Evolutionary conservation across 2,329 filamentous ascomycete genomes (phyloP).

Genomic region (Cordyceps farinosa): DNA sequence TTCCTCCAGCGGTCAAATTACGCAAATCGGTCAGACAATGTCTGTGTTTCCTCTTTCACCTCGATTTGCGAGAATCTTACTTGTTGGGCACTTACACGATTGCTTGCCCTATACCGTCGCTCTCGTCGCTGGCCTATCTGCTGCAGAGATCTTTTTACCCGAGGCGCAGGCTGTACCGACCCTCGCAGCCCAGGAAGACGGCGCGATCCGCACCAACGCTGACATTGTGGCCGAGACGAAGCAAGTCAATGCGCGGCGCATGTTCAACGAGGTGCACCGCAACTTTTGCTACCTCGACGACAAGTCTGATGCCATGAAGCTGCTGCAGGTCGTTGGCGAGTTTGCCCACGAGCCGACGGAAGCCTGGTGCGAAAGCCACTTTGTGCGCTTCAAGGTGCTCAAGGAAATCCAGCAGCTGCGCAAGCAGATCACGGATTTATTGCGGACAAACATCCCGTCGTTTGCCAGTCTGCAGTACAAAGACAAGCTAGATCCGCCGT

Average conservation of each 20-base stretch:
- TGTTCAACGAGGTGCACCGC: slow-evolving; percentile 68
- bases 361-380: slow-evolving; percentile 75
- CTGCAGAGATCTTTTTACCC: slow-evolving; percentile 81
- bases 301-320: slow-evolving; percentile 82
- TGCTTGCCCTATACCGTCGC: slow-evolving; percentile 85
- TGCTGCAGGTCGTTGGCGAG: slow-evolving; percentile 82
- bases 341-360: slow-evolving; percentile 73
- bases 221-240: slow-evolving; percentile 70
- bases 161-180: slow-evolving; percentile 71
- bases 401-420: slow-evolving; percentile 82
- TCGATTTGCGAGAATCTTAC: slow-evolving; percentile 85
- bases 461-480: slow-evolving; percentile 56
- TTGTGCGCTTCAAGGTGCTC: slow-evolving; percentile 82
- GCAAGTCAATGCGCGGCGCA: slow-evolving; percentile 58
- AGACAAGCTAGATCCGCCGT: slow-evolving; percentile 56
- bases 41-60: slow-evolving; percentile 88
- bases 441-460: slow-evolving; percentile 68
- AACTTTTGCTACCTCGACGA: slow-evolving; percentile 79
- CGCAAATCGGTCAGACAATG: slow-evolving; percentile 74
- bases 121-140: slow-evolving; percentile 82
- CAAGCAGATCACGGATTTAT: slow-evolving; percentile 75
- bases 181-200: slow-evolving; percentile 44
- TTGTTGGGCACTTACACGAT: slow-evolving; percentile 77
- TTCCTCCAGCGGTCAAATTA: slow-evolving; percentile 67
- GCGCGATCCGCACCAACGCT: slow-evolving; percentile 56